These are phyloP conservation scores for Crassisporium funariophilum DNA, from an alignment of 768 basidiomycete genomes.

Conservation along the genomic window DNA sequence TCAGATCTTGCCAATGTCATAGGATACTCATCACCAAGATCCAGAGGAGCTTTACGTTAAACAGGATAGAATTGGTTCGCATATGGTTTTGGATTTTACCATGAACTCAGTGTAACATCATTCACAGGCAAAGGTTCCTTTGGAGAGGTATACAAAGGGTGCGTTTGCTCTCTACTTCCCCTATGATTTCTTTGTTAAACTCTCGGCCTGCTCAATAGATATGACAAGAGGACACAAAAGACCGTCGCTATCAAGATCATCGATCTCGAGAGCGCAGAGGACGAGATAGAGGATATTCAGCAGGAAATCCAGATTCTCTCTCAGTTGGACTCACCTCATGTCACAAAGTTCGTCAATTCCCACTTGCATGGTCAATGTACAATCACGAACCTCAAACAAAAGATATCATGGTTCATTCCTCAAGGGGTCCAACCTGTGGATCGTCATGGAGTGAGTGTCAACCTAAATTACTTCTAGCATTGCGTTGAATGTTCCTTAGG, in stretches of 20 bases:
- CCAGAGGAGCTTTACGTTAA: conserved; percentile 97
- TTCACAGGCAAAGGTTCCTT: conserved; percentile 92
- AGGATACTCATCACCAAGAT: conserved; percentile 79
- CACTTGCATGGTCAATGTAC: conserved; percentile 2
- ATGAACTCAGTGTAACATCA: conserved; percentile 4
- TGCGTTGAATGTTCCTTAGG: conserved; percentile 38
- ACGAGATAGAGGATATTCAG: conserved; percentile 99
- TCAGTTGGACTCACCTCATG: conserved; percentile 93
- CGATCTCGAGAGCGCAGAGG: conserved; percentile 97
- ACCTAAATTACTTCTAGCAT: conserved; percentile 1
- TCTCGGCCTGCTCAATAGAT: conserved; percentile 50
- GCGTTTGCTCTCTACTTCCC: conserved; percentile 20
- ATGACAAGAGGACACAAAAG: conserved; percentile 93
- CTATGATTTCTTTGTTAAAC: conserved; percentile 15
- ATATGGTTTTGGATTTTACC: conserved; percentile 7
- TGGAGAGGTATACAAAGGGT: conserved; percentile 99
- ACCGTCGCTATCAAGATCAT: conserved; percentile 99
- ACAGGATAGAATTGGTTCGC: conserved; percentile 92
- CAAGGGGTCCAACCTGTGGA: conserved; percentile 97
- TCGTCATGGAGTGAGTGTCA: conserved; percentile 87
- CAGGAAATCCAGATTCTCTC: conserved; percentile 98
- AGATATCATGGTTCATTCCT: conserved; percentile 96
- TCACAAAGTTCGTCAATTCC: conserved; percentile 76
- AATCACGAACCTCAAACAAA: conserved; percentile 14
- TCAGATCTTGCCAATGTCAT: conserved; percentile 25